phyloP scores from a whole-genome alignment of 1,284 basidiomycete species.

The Pseudozyma sp. region DNA sequence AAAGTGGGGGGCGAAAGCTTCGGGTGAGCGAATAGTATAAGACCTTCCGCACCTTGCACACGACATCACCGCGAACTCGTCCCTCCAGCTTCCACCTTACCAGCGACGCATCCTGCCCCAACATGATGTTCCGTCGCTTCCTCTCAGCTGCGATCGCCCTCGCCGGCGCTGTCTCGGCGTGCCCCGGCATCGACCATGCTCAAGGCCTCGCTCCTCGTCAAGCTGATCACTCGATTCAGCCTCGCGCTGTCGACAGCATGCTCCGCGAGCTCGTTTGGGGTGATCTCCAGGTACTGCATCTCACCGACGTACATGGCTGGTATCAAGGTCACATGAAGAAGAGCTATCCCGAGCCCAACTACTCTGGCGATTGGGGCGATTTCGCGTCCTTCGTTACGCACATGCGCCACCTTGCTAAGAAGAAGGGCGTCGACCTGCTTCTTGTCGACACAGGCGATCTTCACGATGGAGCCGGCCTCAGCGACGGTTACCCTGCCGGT shows the following conservation, averaged over 20 bases:
- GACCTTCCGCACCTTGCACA: conserved; percentile 1
- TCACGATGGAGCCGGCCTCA: conserved; percentile 65
- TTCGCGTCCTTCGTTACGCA: conserved; percentile 64
- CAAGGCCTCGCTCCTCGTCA: conserved; percentile 33
- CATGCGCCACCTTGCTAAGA: conserved; percentile 57
- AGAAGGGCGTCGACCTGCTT: conserved; percentile 62
- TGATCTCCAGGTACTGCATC: conserved; percentile 81
- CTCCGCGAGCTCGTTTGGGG: conserved; percentile 77
- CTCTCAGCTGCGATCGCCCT: conserved; percentile 11
- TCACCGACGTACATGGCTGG: conserved; percentile 80
- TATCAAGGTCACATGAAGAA: conserved; percentile 62
- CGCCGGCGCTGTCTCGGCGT: conserved; percentile 14
- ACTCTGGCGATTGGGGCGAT: conserved; percentile 65
- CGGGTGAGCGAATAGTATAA: neutral
- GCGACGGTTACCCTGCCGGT: conserved; percentile 55
- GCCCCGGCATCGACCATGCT: conserved; percentile 40
- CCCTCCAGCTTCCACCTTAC: neutral
- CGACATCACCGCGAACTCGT: conserved; percentile 11
- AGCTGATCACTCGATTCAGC: conserved; percentile 10
- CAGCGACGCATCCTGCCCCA: neutral
- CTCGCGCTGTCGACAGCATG: conserved; percentile 16
- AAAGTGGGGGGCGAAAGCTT: neutral
- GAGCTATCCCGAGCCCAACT: conserved; percentile 66
- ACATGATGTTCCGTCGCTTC: conserved; percentile 17
- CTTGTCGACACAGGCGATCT: conserved; percentile 65